phyloP scores from a whole-genome alignment of 306 rosid species.

The Dicorynia guianensis region DNA sequence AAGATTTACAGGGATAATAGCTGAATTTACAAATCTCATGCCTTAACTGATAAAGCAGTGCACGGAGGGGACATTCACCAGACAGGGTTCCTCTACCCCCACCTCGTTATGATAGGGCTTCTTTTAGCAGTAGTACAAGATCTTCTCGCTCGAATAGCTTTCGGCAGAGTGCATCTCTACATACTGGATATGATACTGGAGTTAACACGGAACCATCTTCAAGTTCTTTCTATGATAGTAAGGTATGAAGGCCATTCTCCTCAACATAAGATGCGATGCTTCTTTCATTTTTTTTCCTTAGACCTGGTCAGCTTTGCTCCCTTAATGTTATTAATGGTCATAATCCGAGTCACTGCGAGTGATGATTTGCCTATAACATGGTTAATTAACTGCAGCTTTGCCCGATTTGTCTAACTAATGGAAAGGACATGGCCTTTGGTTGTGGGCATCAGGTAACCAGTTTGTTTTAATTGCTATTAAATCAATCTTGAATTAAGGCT shows the following conservation, averaged over 20 bases:
- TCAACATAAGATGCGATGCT: slow-evolving; percentile 20
- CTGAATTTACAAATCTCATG: slow-evolving; percentile 38
- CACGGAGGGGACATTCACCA: slow-evolving; percentile 56
- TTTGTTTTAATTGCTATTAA: slow-evolving; percentile 12
- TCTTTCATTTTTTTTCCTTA: slow-evolving; percentile 1
- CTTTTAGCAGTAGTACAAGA: slow-evolving; percentile 43
- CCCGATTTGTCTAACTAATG: slow-evolving; percentile 73
- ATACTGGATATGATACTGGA: slow-evolving; percentile 39
- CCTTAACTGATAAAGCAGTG: slow-evolving; percentile 47
- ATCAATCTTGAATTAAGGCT: slow-evolving; percentile 25
- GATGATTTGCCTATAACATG: slow-evolving; percentile 28
- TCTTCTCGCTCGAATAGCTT: slow-evolving; percentile 52
- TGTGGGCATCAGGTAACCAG: slow-evolving; percentile 90
- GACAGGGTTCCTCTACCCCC: slow-evolving; percentile 79
- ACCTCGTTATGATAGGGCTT: slow-evolving; percentile 53
- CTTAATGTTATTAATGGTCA: slow-evolving; percentile 18
- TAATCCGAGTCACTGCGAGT: slow-evolving; percentile 8
- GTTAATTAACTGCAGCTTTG: slow-evolving; percentile 63
- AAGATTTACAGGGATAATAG: slow-evolving; percentile 14
- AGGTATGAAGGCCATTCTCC: slow-evolving; percentile 55
- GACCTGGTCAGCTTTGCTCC: background rate
- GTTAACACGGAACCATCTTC: slow-evolving; percentile 52
- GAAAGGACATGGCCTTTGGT: slow-evolving; percentile 87
- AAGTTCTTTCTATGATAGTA: slow-evolving; percentile 58
- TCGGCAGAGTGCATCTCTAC: slow-evolving; percentile 45